A percentile compares a stretch with the other conserved stretches of the same genome.
These are phyloP conservation scores for Coleophoma eucalyptorum DNA, from an alignment of 2,329 filamentous ascomycete species.

Conservation along the genomic window DNA sequence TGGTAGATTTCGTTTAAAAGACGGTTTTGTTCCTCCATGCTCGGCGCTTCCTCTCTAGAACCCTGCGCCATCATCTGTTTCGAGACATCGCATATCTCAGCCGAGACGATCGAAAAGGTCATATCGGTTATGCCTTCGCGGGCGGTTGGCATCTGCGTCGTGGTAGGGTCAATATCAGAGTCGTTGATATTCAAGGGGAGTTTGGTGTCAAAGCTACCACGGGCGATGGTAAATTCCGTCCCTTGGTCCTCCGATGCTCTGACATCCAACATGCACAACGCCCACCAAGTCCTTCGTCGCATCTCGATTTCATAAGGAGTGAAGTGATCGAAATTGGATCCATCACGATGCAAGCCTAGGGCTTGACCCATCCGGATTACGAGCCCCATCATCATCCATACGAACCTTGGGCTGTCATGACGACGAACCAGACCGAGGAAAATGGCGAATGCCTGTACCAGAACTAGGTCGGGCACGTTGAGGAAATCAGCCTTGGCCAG, in stretches of 20 bases:
- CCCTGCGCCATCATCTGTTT: conserved; percentile 26
- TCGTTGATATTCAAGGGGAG: conserved; percentile 57
- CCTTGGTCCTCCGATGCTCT: conserved; percentile 58
- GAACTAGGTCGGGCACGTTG: conserved; percentile 51
- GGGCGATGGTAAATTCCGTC: conserved; percentile 42
- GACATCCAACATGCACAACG: conserved; percentile 54
- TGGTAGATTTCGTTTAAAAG: conserved; percentile 43
- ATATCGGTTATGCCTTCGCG: conserved; percentile 51
- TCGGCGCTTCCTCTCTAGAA: conserved; percentile 24
- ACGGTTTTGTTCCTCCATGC: conserved; percentile 36
- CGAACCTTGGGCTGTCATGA: conserved; percentile 47
- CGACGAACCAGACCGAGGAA: conserved; percentile 51
- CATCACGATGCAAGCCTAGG: conserved; percentile 38
- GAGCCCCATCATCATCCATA: conserved; percentile 62
- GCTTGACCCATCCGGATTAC: conserved; percentile 47
- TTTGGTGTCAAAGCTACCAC: conserved; percentile 46
- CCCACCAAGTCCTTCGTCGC: conserved; percentile 55
- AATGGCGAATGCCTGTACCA: conserved; percentile 58
- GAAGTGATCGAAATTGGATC: conserved; percentile 33
- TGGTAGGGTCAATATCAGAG: conserved; percentile 42
- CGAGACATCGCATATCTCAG: conserved; percentile 3
- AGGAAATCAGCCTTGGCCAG: conserved; percentile 60
- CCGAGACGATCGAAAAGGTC: conserved; percentile 30
- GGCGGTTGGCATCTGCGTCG: conserved; percentile 40
- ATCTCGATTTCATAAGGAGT: conserved; percentile 49